Percentiles rank a stretch among this genome's conserved stretches.
Conservation (phyloP, 2,329 filamentous ascomycete genomes). For the Aureobasidium uvarum region DNA sequence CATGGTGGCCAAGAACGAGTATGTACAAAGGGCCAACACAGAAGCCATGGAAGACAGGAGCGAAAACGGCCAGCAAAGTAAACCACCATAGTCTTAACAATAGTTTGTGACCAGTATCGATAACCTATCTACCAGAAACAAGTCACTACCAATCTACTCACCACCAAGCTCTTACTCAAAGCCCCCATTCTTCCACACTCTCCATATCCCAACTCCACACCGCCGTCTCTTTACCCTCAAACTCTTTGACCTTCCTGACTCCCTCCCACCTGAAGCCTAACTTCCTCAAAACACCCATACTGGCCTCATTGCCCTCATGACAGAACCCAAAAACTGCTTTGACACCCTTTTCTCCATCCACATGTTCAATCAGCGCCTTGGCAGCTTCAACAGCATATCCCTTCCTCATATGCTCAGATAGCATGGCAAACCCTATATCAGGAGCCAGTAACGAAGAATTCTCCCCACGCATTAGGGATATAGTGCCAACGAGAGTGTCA, state of each 20-base stretch:
- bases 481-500: background rate
- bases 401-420: background rate
- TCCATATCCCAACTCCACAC: slow-evolving; percentile 10
- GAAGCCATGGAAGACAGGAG: no score
- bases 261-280: background rate
- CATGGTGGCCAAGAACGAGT: no score
- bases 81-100: no score
- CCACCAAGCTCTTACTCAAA: background rate
- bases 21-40: no score
- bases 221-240: background rate
- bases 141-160: background rate
- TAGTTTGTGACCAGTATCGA: no score
- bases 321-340: slow-evolving; percentile 8
- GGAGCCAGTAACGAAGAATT: background rate
- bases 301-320: background rate
- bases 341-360: background rate
- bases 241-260: background rate
- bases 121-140: background rate
- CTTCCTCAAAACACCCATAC: background rate
- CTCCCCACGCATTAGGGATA: background rate
- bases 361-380: background rate
- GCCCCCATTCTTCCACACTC: background rate
- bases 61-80: no score
- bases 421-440: background rate
- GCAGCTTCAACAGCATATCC: slow-evolving; percentile 10